Percentiles rank a stretch among this genome's conserved stretches.
These are phyloP conservation scores for Rickenella mellea DNA, from an alignment of 768 basidiomycete species.

Conservation along the genomic window DNA sequence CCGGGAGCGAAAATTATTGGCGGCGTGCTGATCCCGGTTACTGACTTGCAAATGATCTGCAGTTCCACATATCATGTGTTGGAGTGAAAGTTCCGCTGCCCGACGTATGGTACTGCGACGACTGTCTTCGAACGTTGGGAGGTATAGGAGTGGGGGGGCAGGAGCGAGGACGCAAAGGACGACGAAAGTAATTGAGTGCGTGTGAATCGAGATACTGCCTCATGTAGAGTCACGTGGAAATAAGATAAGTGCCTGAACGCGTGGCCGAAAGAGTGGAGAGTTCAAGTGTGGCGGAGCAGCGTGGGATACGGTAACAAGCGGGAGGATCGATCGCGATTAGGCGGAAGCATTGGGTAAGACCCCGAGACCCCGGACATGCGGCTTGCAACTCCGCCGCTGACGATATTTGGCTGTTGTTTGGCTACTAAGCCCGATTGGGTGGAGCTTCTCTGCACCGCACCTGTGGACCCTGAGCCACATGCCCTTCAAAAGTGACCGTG, in stretches of 20 bases:
- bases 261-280: background rate
- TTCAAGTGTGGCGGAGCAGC: background rate
- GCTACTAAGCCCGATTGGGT: too few relatives aligned
- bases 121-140: slow-evolving; percentile 31
- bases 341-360: background rate
- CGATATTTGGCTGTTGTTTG: too few relatives aligned
- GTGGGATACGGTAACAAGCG: background rate
- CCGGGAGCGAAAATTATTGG: too few relatives aligned
- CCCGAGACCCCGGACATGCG: slow-evolving; percentile 13
- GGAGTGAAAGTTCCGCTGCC: slow-evolving; percentile 46
- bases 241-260: background rate
- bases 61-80: slow-evolving; percentile 61
- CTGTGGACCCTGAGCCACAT: too few relatives aligned
- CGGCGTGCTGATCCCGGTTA: too few relatives aligned
- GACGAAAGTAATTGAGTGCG: too few relatives aligned
- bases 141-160: background rate
- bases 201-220: background rate
- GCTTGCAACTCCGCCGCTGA: too few relatives aligned
- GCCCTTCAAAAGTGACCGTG: too few relatives aligned
- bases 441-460: too few relatives aligned
- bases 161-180: background rate
- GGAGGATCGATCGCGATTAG: background rate
- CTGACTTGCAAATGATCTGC: slow-evolving; percentile 1
- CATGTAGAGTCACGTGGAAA: background rate
- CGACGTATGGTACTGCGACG: slow-evolving; percentile 49